Evolutionary conservation across 2,329 filamentous ascomycete genomes (phyloP), one percentile per base, ranked within the genome.

Genomic region (Alternaria atra): DNA sequence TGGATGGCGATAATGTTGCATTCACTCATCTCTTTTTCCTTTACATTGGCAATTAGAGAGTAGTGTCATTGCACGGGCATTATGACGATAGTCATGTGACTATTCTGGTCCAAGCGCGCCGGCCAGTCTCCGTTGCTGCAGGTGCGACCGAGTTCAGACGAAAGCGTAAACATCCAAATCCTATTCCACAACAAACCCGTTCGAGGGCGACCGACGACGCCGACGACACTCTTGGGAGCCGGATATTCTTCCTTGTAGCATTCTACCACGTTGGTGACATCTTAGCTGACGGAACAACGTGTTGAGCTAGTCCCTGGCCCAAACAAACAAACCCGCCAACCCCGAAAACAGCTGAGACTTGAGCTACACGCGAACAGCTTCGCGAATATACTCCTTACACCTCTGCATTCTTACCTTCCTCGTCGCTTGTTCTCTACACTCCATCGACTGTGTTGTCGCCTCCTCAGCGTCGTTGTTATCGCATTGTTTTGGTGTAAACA

Each of bases 401-500:
- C 39, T 43, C 27, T 15, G 4, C 48, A 37, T 35, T 15, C 17
- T 34, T 39, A 39, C 15, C 12, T 7, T 23, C 10, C 20, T 35
- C 30, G n/a, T 58, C 23, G 20, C 23, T 13, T 17, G 23, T 23
- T 30, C 47, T n/a, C 17, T 9, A 48, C 35, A 29, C 35, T 35
- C 23, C 5, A 17, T 6, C 42, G 43, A 53, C 42, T 43, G 58
- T 50, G 47, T 44, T 35, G 48, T 51, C 40, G 47, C 48, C 56
- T 29, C 35, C 51, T 61, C 27, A 20, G 30, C 53, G 57, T 59
- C 58, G 61, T 69, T 65, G 68, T 56, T 20, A 59, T 50, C 58
- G 44, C 63, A 63, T 75, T 77, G 73, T 75, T 76, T 73, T 68
- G 72, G 70, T 73, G 69, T 73, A 77, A 77, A 77, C 74, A 76